These are phyloP conservation scores for Aspergillus carbonarius DNA, from an alignment of 2,329 filamentous ascomycete genomes.

Conservation along the genomic window DNA sequence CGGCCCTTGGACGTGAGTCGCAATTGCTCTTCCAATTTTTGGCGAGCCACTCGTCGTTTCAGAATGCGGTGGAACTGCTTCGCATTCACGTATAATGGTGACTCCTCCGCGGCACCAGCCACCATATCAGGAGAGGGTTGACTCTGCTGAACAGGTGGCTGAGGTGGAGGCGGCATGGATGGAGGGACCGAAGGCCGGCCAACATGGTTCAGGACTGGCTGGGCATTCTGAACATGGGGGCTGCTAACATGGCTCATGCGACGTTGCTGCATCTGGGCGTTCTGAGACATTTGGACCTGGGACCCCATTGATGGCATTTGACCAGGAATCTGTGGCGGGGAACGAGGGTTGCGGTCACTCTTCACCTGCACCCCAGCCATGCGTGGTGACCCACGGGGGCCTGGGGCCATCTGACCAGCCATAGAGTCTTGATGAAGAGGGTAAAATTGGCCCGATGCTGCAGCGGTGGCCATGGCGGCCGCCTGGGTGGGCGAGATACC, in stretches of 20 bases:
- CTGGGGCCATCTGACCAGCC: conserved; percentile 58
- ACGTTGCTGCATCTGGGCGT: conserved; percentile 60
- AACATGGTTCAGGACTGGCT: conserved; percentile 72
- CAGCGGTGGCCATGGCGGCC: conserved; percentile 90
- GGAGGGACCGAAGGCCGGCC: conserved; percentile 53
- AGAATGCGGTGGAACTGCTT: conserved; percentile 98
- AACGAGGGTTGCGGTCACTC: conserved; percentile 72
- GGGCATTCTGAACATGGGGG: conserved; percentile 70
- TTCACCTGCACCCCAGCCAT: conserved; percentile 69
- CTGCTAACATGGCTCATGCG: conserved; percentile 75
- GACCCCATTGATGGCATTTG: conserved; percentile 52
- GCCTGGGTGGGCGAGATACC: conserved; percentile 80
- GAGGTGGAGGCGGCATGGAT: conserved; percentile 52
- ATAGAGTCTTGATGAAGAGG: conserved; percentile 71
- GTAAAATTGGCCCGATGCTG: conserved; percentile 80
- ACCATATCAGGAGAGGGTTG: conserved; percentile 79
- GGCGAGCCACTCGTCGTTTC: conserved; percentile 87
- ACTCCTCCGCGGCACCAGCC: conserved; percentile 74
- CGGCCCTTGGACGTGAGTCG: conserved; percentile 90
- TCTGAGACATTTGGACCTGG: conserved; percentile 53
- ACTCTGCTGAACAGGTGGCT: conserved; percentile 64
- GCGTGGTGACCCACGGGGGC: conserved; percentile 68
- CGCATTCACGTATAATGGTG: conserved; percentile 94
- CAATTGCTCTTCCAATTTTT: conserved; percentile 89
- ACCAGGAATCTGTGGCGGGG: conserved; percentile 68